phyloP scores from a whole-genome alignment of 495 filamentous ascomycete species.

The Umbilicaria muhlenbergii region DNA sequence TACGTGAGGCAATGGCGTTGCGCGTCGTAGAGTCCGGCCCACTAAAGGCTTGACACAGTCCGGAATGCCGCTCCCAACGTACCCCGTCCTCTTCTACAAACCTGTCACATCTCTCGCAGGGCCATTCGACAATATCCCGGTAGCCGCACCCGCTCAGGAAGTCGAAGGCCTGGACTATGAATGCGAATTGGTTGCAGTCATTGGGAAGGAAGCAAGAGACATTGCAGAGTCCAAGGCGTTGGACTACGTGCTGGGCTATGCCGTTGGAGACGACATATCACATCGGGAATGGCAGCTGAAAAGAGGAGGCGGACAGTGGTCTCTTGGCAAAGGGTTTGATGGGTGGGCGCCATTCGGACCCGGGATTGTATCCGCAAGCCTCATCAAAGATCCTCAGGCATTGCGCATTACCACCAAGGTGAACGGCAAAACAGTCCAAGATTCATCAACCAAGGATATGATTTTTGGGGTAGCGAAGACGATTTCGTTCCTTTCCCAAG shows the following conservation, averaged over 20 bases:
- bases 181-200: constrained; percentile 66
- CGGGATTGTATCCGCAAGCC: constrained; percentile 50
- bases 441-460: constrained; percentile 63
- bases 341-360: constrained; percentile 82
- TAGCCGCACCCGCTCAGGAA: constrained; percentile 41
- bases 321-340: constrained; percentile 71
- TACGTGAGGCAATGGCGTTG: constrained; percentile 7
- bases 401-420: constrained; percentile 51
- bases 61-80: constrained; percentile 58
- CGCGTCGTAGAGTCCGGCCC: neutral
- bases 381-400: constrained; percentile 56
- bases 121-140: constrained; percentile 52
- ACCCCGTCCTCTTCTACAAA: constrained; percentile 74
- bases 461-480: constrained; percentile 65
- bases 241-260: constrained; percentile 64
- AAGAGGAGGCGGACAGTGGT: constrained; percentile 69
- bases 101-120: constrained; percentile 56
- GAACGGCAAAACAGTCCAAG: constrained; percentile 60
- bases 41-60: constrained; percentile 22
- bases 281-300: constrained; percentile 76
- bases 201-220: constrained; percentile 54
- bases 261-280: constrained; percentile 69
- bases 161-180: constrained; percentile 64
- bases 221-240: constrained; percentile 52
- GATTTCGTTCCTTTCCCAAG: constrained; percentile 59